Evolutionary conservation across 2,329 filamentous ascomycete species (phyloP), one percentile per base, ranked within the genome.

Genomic region (Phaeosphaeriaceae sp.): DNA sequence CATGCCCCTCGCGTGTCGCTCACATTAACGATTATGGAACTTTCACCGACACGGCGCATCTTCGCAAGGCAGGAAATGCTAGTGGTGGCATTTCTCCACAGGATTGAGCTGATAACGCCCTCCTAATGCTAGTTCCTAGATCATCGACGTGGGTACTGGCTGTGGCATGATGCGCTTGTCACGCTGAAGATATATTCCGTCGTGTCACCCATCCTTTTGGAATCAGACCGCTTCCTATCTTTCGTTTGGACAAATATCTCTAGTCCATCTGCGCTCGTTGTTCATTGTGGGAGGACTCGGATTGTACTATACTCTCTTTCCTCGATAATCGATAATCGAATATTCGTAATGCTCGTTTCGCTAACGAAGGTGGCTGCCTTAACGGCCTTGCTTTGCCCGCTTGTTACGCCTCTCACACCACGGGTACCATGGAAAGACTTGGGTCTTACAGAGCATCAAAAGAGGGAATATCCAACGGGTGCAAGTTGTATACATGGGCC

Each of bases 361-460:
- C 33, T 51, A 6, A 30, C 29, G 13, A 48, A 33, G 36, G 41
- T 41, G 12, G 21, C 41, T 18, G 49, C 52, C 20, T 33, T 62
- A 17, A 18, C 63, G 7, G 55, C 56, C 33, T 46, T 58, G 20
- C 39, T 66, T 13, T 46, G 58, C 32, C 51, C 60, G 15, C 35
- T 44, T 6, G 54, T 56, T n/a, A 36, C 55, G 20, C 55, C 63
- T 26, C 54, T 56, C 34, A 50, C 38, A 17, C 55, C 61, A 3
- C 55, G 55, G 32, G 58, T 68, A 21, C 62, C 66, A 6, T 70
- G 66, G 66, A 57, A 58, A 42, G 45, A 54, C 15, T 46, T 5
- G 8, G 61, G 61, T 9, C 41, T 66, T 13, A 59, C 46, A 26
- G 39, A 34, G 35, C 44, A 46, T 16, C 18, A 49, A 17, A 41